Conservation (phyloP, 2,329 filamentous ascomycete species). For the Bipolaris bicolor region DNA sequence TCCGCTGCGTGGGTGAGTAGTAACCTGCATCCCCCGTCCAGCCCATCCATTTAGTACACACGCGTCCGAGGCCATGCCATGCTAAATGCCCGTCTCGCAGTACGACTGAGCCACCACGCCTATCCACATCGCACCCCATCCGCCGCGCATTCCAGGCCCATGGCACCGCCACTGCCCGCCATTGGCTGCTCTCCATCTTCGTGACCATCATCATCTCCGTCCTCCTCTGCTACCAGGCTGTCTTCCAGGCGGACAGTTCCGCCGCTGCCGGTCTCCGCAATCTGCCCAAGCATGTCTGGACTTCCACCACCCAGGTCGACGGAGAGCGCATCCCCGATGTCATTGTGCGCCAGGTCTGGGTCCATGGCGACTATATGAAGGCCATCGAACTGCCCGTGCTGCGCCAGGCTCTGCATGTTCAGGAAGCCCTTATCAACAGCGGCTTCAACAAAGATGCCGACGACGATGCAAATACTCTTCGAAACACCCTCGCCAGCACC, state of each 20-base stretch:
- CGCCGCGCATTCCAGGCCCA: slow-evolving; percentile 70
- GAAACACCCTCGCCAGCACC: slow-evolving; percentile 22
- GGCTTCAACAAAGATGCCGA: slow-evolving; percentile 28
- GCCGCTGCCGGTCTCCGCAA: slow-evolving; percentile 73
- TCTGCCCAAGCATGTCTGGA: slow-evolving; percentile 82
- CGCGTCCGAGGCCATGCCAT: slow-evolving; percentile 6
- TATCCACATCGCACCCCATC: slow-evolving; percentile 69
- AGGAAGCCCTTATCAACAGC: slow-evolving; percentile 69
- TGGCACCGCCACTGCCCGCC: slow-evolving; percentile 71
- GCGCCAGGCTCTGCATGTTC: slow-evolving; percentile 69
- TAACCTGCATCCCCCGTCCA: not conserved
- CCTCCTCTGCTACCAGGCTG: slow-evolving; percentile 73
- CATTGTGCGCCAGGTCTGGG: slow-evolving; percentile 82
- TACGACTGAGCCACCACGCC: slow-evolving; percentile 74
- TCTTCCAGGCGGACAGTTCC: slow-evolving; percentile 76
- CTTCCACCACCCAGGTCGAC: slow-evolving; percentile 69
- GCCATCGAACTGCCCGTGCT: slow-evolving; percentile 71
- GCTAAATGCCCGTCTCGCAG: slow-evolving; percentile 51
- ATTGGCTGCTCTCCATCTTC: slow-evolving; percentile 76
- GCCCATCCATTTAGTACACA: not conserved
- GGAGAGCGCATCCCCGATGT: slow-evolving; percentile 66
- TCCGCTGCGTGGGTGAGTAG: slow-evolving; percentile 73
- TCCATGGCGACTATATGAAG: slow-evolving; percentile 81
- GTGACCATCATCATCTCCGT: slow-evolving; percentile 74
- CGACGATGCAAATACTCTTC: not conserved